Conservation (phyloP, 2,329 filamentous ascomycete species). For the Aureobasidium sp. region DNA sequence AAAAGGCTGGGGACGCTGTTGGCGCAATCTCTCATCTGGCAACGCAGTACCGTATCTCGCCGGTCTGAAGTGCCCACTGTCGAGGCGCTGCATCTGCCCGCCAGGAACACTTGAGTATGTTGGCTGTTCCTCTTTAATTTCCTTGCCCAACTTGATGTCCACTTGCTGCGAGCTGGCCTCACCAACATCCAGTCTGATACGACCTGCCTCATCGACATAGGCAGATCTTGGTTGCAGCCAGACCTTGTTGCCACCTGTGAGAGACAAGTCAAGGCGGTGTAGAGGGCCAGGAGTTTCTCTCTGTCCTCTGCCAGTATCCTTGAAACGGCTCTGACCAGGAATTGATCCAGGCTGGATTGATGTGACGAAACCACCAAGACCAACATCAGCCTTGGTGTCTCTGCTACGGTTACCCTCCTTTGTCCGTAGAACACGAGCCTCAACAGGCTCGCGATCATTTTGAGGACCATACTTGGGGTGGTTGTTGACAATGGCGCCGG, state of each 20-base stretch:
- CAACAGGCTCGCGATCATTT: constrained; percentile 40
- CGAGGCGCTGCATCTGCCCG: neutral
- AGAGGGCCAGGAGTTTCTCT: constrained; percentile 23
- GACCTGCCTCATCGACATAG: constrained; percentile 35
- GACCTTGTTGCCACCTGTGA: constrained; percentile 44
- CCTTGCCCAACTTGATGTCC: constrained; percentile 21
- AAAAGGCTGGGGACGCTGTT: constrained; percentile 18
- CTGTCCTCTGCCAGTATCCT: constrained; percentile 24
- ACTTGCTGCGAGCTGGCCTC: constrained; percentile 25
- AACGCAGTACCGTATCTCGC: constrained; percentile 22
- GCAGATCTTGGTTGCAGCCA: constrained; percentile 42
- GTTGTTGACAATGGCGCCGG: constrained; percentile 47
- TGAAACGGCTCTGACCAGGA: constrained; percentile 17
- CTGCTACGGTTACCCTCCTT: constrained; percentile 29
- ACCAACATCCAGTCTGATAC: constrained; percentile 29
- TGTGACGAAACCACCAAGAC: constrained; percentile 37
- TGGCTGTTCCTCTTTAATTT: neutral
- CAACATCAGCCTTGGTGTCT: constrained; percentile 29
- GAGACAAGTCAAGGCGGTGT: constrained; percentile 34
- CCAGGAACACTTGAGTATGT: neutral
- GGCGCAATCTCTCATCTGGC: constrained; percentile 17
- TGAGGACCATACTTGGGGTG: constrained; percentile 55
- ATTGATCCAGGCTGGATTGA: constrained; percentile 19
- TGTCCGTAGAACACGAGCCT: constrained; percentile 49
- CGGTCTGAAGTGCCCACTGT: neutral